Evolutionary conservation across 805 yeast species (phyloP).

Genomic region (Lipomyces sp.): DNA sequence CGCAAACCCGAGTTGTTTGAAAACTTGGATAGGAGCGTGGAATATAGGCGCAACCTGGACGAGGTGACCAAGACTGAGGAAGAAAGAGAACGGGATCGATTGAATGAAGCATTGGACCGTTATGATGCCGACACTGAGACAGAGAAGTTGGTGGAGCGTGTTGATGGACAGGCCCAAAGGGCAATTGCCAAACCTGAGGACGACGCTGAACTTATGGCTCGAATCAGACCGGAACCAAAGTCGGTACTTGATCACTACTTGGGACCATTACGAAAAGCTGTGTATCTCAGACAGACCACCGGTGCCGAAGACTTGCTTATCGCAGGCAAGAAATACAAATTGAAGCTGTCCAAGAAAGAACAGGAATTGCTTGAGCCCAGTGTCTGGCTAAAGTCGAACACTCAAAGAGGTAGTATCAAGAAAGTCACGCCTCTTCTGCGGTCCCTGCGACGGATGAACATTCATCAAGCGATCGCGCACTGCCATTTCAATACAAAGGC

Average conservation of each 20-base stretch:
- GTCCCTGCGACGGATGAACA: conserved; percentile 70
- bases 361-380: conserved; percentile 85
- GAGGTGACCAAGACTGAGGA: conserved; percentile 15
- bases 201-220: conserved; percentile 23
- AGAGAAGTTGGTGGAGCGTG: neutral
- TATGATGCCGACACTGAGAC: conserved; percentile 8
- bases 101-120: conserved; percentile 15
- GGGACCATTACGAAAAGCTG: conserved; percentile 32
- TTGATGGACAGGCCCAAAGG: conserved; percentile 6
- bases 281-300: conserved; percentile 25
- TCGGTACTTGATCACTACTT: conserved; percentile 24
- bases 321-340: conserved; percentile 56
- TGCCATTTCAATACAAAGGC: conserved; percentile 85
- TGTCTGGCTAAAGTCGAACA: conserved; percentile 75
- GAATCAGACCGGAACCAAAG: conserved; percentile 28
- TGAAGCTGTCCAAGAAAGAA: conserved; percentile 66
- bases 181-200: conserved; percentile 21
- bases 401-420: conserved; percentile 86
- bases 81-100: conserved; percentile 17
- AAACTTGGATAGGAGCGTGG: conserved; percentile 18
- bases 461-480: conserved; percentile 84
- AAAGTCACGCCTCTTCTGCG: conserved; percentile 82
- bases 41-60: conserved; percentile 4
- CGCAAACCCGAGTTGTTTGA: conserved; percentile 22
- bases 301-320: conserved; percentile 30